phyloP scores from a whole-genome alignment of 2,329 filamentous ascomycete species.

The Colletotrichum caudatum region DNA sequence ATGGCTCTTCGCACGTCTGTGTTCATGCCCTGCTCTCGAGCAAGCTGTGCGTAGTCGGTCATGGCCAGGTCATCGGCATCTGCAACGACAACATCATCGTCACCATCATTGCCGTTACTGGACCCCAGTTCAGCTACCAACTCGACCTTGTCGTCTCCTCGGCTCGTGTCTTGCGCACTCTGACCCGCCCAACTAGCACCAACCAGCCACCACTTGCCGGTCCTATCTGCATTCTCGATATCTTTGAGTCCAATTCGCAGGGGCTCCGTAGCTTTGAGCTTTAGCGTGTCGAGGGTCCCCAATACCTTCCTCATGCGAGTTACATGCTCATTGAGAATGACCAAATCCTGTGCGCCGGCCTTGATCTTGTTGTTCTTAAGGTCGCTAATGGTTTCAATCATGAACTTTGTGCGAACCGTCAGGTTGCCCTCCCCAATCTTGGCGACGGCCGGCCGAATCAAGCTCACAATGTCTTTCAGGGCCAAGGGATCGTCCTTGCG shows the following conservation, averaged over 20 bases:
- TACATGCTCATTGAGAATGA: conserved; percentile 82
- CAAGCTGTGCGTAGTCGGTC: conserved; percentile 79
- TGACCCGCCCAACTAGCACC: conserved; percentile 86
- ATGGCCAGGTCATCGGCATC: conserved; percentile 60
- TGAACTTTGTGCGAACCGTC: conserved; percentile 92
- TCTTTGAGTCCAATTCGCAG: conserved; percentile 85
- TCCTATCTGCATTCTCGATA: conserved; percentile 84
- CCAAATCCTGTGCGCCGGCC: conserved; percentile 76
- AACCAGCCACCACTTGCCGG: conserved; percentile 98
- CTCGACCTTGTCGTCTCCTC: conserved; percentile 9
- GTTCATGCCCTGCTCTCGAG: conserved; percentile 85
- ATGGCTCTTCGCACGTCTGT: conserved; percentile 90
- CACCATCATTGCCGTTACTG: conserved; percentile 47
- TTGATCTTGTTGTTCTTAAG: conserved; percentile 95
- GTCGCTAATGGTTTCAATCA: conserved; percentile 96
- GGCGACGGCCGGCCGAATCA: conserved; percentile 79
- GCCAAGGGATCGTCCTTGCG: conserved; percentile 89
- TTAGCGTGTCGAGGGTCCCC: conserved; percentile 77
- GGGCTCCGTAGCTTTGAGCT: conserved; percentile 81
- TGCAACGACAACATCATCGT: conserved; percentile 39
- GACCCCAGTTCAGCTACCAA: conserved; percentile 24
- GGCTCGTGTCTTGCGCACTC: conserved; percentile 42
- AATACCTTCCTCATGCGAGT: conserved; percentile 90
- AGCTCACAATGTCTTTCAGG: conserved; percentile 87
- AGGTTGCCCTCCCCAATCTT: conserved; percentile 76